phyloP scores from a whole-genome alignment of 805 yeast species.

The Starmerella ratchasimensis region DNA sequence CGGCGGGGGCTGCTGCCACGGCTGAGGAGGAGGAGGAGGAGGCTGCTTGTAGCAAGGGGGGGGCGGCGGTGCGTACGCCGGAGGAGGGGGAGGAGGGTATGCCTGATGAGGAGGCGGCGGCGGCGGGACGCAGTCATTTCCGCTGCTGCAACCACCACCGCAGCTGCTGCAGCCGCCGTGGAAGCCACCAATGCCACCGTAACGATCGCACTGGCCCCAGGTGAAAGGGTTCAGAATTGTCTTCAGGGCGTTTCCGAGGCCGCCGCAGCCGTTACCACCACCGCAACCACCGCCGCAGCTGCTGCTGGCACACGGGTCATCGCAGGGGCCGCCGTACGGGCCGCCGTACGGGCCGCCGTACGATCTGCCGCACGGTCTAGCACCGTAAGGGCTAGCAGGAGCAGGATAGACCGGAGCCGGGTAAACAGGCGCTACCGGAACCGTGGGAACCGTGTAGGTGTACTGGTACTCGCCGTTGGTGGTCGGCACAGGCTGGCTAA shows the following conservation, averaged over 20 bases:
- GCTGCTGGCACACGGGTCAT: not conserved
- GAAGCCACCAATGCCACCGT: too few species aligned
- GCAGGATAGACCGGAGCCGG: not conserved
- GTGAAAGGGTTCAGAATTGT: too few species aligned
- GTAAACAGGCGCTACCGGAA: not conserved
- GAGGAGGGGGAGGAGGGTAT: not conserved
- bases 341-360: not conserved
- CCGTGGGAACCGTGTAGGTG: not conserved
- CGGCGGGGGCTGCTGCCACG: too few species aligned
- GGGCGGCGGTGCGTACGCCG: conserved; percentile 1
- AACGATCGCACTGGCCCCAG: too few species aligned
- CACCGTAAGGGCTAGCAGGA: not conserved
- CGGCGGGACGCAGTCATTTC: conserved; percentile 1
- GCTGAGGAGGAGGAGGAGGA: too few species aligned
- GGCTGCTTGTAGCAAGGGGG: too few species aligned
- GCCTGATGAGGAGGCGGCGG: conserved; percentile 1
- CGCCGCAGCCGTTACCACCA: not conserved
- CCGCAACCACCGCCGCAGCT: conserved; percentile 2
- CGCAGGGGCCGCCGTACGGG: not conserved
- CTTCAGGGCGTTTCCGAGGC: too few species aligned
- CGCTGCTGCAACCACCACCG: conserved; percentile 1
- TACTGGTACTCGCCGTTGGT: not conserved
- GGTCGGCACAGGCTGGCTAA: not conserved
- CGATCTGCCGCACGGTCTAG: not conserved
- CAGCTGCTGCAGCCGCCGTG: not conserved